Evolutionary conservation across 331 rosid genomes (phyloP).

Genomic region (Cucumis variabilis): DNA sequence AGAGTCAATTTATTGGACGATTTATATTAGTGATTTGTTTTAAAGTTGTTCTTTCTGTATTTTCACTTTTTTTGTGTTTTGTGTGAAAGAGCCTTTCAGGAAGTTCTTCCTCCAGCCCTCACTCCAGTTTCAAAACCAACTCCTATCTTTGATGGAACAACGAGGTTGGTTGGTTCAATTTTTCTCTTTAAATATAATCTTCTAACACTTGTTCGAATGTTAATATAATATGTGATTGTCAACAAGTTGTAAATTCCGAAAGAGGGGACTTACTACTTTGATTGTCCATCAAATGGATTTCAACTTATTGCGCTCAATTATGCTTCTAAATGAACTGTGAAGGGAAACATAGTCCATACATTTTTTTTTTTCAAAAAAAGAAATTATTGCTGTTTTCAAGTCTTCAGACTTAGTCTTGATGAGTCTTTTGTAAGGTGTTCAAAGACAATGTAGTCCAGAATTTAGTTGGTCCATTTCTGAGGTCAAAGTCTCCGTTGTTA

Average conservation of each 20-base stretch:
- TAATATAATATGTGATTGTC: background rate
- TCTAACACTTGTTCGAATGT: background rate
- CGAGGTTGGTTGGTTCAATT: constrained; percentile 57
- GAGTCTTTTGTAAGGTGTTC: too few relatives aligned
- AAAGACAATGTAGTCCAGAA: too few relatives aligned
- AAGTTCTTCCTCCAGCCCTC: constrained; percentile 65
- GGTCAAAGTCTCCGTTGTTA: too few relatives aligned
- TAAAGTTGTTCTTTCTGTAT: background rate
- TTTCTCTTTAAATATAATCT: background rate
- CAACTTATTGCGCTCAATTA: constrained; percentile 56
- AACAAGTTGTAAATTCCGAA: background rate
- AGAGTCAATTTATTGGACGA: too few relatives aligned
- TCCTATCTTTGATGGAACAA: constrained; percentile 69
- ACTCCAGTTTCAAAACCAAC: constrained; percentile 76
- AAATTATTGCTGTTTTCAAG: background rate
- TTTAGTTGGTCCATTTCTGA: too few relatives aligned
- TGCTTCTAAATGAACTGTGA: constrained; percentile 54
- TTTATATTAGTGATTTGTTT: background rate
- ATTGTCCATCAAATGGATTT: constrained; percentile 64
- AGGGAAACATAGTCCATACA: constrained; percentile 13
- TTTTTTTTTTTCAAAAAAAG: too few relatives aligned
- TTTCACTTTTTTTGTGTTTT: background rate
- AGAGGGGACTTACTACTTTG: constrained; percentile 55
- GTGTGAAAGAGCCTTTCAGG: constrained; percentile 45
- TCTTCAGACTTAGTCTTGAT: too few relatives aligned